Conservation (phyloP, 2,329 filamentous ascomycete genomes). For the Hypoxylon sp. region DNA sequence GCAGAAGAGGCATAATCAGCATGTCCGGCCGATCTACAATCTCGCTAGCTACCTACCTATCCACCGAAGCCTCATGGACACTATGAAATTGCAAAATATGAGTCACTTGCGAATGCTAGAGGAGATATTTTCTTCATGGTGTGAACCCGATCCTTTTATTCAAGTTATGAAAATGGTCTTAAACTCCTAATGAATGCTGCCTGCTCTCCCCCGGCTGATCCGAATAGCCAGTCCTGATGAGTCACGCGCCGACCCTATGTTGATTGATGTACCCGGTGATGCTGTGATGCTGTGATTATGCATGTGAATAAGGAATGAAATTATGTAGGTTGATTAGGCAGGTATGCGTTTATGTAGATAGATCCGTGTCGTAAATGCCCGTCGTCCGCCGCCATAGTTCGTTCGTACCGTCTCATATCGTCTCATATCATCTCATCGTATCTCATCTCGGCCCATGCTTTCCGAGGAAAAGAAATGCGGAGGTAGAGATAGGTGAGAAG, state of each 20-base stretch:
- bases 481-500: constrained; percentile 8
- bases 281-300: not conserved
- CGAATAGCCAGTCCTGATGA: constrained; percentile 8
- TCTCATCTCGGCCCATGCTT: not conserved
- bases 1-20: no score
- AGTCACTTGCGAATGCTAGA: not conserved
- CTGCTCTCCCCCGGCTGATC: not conserved
- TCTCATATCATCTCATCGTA: not conserved
- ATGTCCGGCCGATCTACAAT: no score
- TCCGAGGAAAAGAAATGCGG: not conserved
- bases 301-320: constrained; percentile 38
- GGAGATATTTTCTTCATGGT: not conserved
- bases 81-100: no score
- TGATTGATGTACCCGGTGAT: not conserved
- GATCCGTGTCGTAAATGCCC: not conserved
- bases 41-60: no score
- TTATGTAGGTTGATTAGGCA: constrained; percentile 23
- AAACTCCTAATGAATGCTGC: constrained; percentile 27
- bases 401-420: not conserved
- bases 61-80: no score
- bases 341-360: constrained; percentile 9
- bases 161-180: not conserved
- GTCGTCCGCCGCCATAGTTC: not conserved
- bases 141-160: constrained; percentile 6
- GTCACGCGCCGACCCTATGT: constrained; percentile 20